Conservation (phyloP, 306 rosid genomes). For the Cucumis sativus region DNA sequence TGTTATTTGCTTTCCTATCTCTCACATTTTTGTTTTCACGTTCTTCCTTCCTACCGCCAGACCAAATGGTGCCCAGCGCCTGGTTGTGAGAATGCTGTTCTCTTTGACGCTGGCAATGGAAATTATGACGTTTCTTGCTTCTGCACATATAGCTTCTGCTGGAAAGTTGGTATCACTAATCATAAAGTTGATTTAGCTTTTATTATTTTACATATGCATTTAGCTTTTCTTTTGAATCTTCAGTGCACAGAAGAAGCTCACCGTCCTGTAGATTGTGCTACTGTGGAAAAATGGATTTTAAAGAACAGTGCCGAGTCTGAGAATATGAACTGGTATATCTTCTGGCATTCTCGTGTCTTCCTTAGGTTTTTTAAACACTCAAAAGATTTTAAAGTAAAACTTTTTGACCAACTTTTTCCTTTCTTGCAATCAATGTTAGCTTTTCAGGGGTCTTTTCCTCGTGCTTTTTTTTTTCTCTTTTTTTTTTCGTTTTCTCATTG, state of each 20-base stretch:
- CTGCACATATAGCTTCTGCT: constrained; percentile 61
- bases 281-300: constrained; percentile 55
- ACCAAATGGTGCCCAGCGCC: constrained; percentile 95
- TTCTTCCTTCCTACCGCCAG: constrained; percentile 15
- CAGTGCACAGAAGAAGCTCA: constrained; percentile 73
- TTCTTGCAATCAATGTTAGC: not conserved
- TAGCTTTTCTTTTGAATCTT: not conserved
- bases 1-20: not conserved
- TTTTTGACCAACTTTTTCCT: not conserved
- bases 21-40: not conserved
- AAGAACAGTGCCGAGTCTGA: constrained; percentile 70
- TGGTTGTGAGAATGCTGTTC: constrained; percentile 58
- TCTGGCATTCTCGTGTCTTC: not conserved
- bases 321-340: constrained; percentile 51
- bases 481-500: not conserved
- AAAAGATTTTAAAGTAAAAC: not conserved
- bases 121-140: constrained; percentile 55
- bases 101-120: constrained; percentile 42
- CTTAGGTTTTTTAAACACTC: not conserved
- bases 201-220: not conserved
- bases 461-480: not conserved
- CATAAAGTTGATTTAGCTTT: not conserved
- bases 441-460: not conserved
- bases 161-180: constrained; percentile 29
- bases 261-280: constrained; percentile 75